Evolutionary conservation across 2,329 filamentous ascomycete species (phyloP).

Genomic region (Capronia epimyces): DNA sequence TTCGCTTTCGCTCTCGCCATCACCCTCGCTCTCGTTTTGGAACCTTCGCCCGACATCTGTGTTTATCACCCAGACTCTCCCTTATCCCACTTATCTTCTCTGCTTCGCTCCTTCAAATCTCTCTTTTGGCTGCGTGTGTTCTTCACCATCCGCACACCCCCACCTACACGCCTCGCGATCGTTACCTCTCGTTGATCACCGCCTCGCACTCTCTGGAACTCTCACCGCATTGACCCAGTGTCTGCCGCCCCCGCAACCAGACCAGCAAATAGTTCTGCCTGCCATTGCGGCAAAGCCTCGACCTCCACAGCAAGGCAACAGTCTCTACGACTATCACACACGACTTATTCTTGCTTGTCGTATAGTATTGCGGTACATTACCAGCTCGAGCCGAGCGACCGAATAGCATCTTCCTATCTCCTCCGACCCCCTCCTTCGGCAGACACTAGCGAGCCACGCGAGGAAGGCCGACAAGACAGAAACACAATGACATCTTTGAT

Average conservation of each 20-base stretch:
- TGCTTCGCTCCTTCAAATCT: background rate
- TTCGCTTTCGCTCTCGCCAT: background rate
- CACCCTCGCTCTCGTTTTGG: background rate
- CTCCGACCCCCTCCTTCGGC: slow-evolving; percentile 7
- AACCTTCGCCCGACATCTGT: background rate
- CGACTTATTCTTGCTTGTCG: background rate
- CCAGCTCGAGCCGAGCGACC: background rate
- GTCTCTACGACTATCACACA: background rate
- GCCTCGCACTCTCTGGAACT: background rate
- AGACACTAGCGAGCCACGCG: background rate
- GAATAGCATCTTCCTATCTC: background rate
- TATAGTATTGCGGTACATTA: background rate
- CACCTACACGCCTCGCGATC: too few species aligned
- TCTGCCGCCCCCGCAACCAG: background rate
- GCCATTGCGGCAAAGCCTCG: background rate
- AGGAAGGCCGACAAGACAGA: background rate
- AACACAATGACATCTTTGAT: slow-evolving; percentile 27
- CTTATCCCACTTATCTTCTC: background rate
- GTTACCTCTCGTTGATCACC: background rate
- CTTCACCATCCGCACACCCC: too few species aligned
- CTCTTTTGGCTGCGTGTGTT: background rate
- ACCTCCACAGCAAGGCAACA: slow-evolving; percentile 1
- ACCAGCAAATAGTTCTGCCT: background rate
- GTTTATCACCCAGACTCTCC: background rate
- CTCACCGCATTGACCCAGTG: background rate